A percentile compares a stretch with the other conserved stretches of the same genome.
phyloP scores from a whole-genome alignment of 2,329 filamentous ascomycete genomes.

The Stemphylium vesicarium region DNA sequence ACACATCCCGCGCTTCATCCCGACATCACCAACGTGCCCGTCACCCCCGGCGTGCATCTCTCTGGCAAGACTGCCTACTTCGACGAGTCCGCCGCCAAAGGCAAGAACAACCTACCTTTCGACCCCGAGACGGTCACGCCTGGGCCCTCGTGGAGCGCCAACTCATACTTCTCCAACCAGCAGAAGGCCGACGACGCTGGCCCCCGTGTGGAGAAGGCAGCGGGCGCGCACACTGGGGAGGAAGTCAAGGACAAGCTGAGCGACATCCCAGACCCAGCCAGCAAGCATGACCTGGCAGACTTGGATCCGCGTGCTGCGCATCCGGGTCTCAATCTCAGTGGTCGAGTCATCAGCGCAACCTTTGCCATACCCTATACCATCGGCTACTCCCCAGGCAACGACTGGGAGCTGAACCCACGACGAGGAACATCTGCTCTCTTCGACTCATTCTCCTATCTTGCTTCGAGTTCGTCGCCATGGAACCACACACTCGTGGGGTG shows the following conservation, averaged over 20 bases:
- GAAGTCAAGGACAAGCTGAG: conserved; percentile 63
- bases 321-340: conserved; percentile 64
- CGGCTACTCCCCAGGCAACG: conserved; percentile 57
- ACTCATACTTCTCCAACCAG: conserved; percentile 45
- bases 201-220: conserved; percentile 52
- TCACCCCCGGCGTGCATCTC: conserved; percentile 51
- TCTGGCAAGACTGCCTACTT: conserved; percentile 49
- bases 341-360: conserved; percentile 68
- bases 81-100: conserved; percentile 24
- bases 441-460: conserved; percentile 87
- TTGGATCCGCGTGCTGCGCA: conserved; percentile 62
- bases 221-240: conserved; percentile 54
- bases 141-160: conserved; percentile 46
- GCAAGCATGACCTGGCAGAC: conserved; percentile 53
- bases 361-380: conserved; percentile 69
- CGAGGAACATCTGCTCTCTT: conserved; percentile 91
- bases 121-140: conserved; percentile 39
- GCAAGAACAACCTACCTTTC: conserved; percentile 31
- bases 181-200: conserved; percentile 21
- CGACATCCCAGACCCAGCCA: conserved; percentile 46
- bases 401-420: conserved; percentile 74
- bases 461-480: conserved; percentile 83
- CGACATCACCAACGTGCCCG: conserved; percentile 49
- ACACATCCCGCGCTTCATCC: conserved; percentile 51
- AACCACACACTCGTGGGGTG: conserved; percentile 92